Evolutionary conservation across 352 stramenopile genomes (phyloP).

Genomic region (Phytophthora agathidicida): DNA sequence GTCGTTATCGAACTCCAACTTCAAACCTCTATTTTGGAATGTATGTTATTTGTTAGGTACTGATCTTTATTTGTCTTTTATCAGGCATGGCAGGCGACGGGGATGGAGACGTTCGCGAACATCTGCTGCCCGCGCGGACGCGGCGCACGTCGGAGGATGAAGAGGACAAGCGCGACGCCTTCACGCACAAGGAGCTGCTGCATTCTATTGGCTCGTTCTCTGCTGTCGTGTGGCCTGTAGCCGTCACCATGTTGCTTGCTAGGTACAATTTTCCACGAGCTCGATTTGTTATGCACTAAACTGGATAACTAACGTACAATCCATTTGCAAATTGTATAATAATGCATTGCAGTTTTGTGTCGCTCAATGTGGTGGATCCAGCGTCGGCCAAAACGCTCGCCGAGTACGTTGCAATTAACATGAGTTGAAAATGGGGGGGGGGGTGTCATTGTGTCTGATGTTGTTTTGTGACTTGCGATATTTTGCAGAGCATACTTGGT

Average conservation of each 20-base stretch:
- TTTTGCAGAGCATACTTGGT: constrained; percentile 75
- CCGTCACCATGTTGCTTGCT: constrained; percentile 80
- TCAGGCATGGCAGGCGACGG: constrained; percentile 27
- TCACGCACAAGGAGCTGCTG: constrained; percentile 83
- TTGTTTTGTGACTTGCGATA: too few relatives aligned
- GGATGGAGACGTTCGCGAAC: constrained; percentile 49
- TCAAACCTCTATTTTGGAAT: constrained; percentile 9
- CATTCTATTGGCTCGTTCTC: constrained; percentile 89
- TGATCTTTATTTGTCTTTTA: constrained; percentile 22
- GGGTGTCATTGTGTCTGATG: not conserved
- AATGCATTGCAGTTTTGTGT: constrained; percentile 64
- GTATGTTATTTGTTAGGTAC: constrained; percentile 17
- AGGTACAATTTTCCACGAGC: constrained; percentile 43
- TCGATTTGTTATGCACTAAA: not conserved
- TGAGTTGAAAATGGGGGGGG: too few relatives aligned
- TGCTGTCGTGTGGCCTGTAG: constrained; percentile 80
- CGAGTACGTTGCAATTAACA: constrained; percentile 51
- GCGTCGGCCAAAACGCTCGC: constrained; percentile 73
- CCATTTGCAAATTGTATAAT: constrained; percentile 4
- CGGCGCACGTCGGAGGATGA: constrained; percentile 19
- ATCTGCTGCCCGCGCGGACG: constrained; percentile 38
- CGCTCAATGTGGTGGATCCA: constrained; percentile 78
- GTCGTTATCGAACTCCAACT: constrained; percentile 27
- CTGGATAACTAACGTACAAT: not conserved
- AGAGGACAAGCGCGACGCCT: constrained; percentile 40